Conservation (phyloP, 805 yeast species). For the Candida rishiriensis region DNA sequence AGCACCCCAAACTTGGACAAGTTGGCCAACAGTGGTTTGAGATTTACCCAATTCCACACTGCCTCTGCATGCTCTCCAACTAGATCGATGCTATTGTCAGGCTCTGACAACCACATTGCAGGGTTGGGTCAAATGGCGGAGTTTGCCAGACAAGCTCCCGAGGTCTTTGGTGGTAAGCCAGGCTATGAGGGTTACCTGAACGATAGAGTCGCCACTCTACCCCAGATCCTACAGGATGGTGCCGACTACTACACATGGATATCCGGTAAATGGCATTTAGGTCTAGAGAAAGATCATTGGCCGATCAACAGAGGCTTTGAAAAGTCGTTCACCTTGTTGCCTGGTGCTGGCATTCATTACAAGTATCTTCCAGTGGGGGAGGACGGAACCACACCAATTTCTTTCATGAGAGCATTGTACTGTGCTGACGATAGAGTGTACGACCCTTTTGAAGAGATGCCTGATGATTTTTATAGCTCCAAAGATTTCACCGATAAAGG, state of each 20-base stretch:
- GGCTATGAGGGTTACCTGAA: conserved; percentile 56
- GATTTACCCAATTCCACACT: conserved; percentile 57
- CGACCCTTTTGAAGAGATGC: conserved; percentile 33
- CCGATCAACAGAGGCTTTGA: conserved; percentile 49
- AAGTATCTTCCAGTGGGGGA: conserved; percentile 38
- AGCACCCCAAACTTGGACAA: conserved; percentile 47
- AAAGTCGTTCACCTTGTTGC: conserved; percentile 43
- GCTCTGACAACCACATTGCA: conserved; percentile 59
- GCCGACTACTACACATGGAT: conserved; percentile 45
- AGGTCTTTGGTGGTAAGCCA: conserved; percentile 38
- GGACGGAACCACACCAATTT: conserved; percentile 18
- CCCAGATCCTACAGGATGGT: conserved; percentile 44
- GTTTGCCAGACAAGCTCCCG: conserved; percentile 35
- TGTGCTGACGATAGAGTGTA: conserved; percentile 35
- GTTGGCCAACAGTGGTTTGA: conserved; percentile 40
- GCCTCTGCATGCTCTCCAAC: conserved; percentile 67
- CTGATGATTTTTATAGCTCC: conserved; percentile 46
- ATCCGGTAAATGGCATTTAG: conserved; percentile 62
- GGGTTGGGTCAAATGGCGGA: conserved; percentile 59
- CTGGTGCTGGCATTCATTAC: conserved; percentile 57
- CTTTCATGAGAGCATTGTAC: conserved; percentile 37
- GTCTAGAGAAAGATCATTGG: conserved; percentile 42
- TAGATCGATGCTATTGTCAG: conserved; percentile 55
- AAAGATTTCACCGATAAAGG: conserved; percentile 41
- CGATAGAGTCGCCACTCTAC: conserved; percentile 46